phyloP scores from a whole-genome alignment of 176 grass and related monocot species.

The Secale cereale region DNA sequence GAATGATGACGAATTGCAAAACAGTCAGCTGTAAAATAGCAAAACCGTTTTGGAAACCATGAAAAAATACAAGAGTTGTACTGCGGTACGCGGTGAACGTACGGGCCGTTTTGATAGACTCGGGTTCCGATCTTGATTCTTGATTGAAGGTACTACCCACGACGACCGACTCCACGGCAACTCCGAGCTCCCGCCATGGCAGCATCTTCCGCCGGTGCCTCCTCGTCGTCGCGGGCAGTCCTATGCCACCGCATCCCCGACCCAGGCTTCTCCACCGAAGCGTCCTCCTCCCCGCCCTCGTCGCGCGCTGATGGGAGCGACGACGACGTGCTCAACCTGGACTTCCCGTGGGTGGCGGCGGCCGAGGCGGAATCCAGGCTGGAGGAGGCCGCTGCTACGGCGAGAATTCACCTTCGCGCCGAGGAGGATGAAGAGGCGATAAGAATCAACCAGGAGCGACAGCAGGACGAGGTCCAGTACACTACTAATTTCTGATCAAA shows the following conservation, averaged over 20 bases:
- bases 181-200: conserved; percentile 14
- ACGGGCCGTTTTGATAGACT: background rate
- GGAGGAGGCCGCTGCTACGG: background rate
- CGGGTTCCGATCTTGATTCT: background rate
- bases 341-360: conserved; percentile 15
- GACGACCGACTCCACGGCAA: background rate
- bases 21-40: too few relatives aligned
- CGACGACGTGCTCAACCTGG: conserved; percentile 29
- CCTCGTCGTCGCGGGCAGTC: background rate
- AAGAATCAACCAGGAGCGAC: conserved; percentile 17
- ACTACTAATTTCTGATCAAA: background rate
- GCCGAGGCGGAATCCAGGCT: conserved; percentile 22
- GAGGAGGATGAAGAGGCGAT: background rate
- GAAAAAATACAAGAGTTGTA: background rate
- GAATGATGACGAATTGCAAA: too few relatives aligned
- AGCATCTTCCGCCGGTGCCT: background rate
- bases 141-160: background rate
- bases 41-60: background rate
- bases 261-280: background rate
- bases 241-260: background rate
- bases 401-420: background rate
- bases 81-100: background rate
- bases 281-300: conserved; percentile 10
- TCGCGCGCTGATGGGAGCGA: background rate
- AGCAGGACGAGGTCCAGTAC: conserved; percentile 26